Evolutionary conservation across 768 basidiomycete species (phyloP).

Genomic region (Lactarius sp.): DNA sequence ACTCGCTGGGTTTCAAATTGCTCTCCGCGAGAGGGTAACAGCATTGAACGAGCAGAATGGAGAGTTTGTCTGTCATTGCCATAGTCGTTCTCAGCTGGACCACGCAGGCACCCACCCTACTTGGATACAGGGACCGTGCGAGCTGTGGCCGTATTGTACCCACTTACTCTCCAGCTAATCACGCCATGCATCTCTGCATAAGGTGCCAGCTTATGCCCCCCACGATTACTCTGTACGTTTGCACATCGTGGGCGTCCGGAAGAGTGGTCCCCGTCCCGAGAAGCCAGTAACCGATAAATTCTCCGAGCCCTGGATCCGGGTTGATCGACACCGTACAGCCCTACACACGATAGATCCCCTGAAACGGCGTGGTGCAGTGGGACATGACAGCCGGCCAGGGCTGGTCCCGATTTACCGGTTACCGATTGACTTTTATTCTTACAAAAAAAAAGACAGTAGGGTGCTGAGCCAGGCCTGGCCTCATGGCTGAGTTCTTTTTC

Average conservation of each 20-base stretch:
- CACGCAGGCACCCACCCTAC: constrained; percentile 1
- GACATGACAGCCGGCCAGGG: not conserved
- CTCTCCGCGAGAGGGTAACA: constrained; percentile 22
- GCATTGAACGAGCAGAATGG: constrained; percentile 15
- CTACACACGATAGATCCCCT: not conserved
- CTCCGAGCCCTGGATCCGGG: not conserved
- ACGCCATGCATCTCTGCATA: not conserved
- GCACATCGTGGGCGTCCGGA: not conserved
- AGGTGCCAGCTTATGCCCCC: not conserved
- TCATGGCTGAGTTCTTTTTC: not conserved
- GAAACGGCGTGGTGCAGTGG: not conserved
- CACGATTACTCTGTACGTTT: not conserved
- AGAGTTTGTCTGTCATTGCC: constrained; percentile 22
- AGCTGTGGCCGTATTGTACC: not conserved
- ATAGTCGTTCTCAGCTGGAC: not conserved
- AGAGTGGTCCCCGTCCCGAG: not conserved
- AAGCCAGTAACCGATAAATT: not conserved
- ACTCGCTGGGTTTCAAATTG: constrained; percentile 27
- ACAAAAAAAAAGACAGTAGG: constrained; percentile 7
- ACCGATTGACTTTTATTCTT: constrained; percentile 21
- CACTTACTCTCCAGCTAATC: not conserved
- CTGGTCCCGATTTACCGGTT: not conserved
- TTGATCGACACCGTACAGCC: not conserved
- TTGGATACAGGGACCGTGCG: not conserved
- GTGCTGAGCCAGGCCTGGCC: not conserved